Base-by-base conservation (phyloP, 2,329 filamentous ascomycete genomes). In the Fusarium sp. region DNA sequence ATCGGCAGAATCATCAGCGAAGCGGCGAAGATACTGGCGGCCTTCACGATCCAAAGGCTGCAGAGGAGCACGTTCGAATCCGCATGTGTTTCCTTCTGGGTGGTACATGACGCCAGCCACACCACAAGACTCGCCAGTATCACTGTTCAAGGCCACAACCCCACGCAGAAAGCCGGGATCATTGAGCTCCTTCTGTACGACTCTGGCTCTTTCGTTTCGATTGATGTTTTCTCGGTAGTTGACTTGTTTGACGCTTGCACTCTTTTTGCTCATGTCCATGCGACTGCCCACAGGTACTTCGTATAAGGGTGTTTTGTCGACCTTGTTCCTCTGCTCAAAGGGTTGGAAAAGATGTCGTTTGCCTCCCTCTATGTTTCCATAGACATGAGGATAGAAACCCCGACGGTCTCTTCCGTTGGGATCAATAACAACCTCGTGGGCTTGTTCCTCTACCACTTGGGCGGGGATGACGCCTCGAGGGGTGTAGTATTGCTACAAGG, bases 401-500 rank as follows among this genome's bases (percentile, higher is more conserved):
- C 17, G 13, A 4, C 15, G 19, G 9, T 3, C 2, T 4, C 25
- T 3, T 4, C 9, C 0, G 21, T 23, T 23, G 4, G 35, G 25
- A 15, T 45, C 23, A 11, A 45, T 15, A 15, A 14, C 8, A 33
- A 44, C 32, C 14, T 44, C 49, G 21, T 10, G 13, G 6, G 33
- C 21, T 29, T 53, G 44, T 0, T 27, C 6, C 0, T 47, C 35
- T 0, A 57, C 53, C 0, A 9, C 31, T 10, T 27, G 49, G 2
- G 35, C 23, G 6, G 57, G 53, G 2, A 57, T 6, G 2, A 21
- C 6, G 6, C 53, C 53, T 0, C 44, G 35, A 0, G 44, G 44
- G 13, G 44, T 57, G 4, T 15, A 45, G 35, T 53, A 57, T 57
- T 60, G 57, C 53, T 60, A 8, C 3, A 7, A 4, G 9, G 25